Percentiles rank a stretch among this genome's conserved stretches.
Conservation (phyloP, 345 rosid species). For the Populus nigra region DNA sequence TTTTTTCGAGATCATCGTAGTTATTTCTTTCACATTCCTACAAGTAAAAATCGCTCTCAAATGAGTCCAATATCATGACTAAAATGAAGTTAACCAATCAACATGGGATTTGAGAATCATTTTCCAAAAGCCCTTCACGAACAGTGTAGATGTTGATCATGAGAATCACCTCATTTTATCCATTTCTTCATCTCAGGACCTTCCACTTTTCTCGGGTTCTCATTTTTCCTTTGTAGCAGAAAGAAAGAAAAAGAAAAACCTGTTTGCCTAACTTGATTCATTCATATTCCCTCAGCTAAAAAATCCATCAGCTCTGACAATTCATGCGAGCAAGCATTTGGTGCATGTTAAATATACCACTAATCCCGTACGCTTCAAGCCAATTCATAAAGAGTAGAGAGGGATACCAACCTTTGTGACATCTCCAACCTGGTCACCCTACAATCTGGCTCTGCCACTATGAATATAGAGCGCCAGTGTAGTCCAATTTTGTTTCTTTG, state of each 20-base stretch:
- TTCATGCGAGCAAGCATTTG: too few species aligned
- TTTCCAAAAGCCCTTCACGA: not conserved
- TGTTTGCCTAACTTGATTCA: not conserved
- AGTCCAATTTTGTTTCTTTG: too few species aligned
- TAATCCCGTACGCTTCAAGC: too few species aligned
- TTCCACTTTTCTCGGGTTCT: conserved; percentile 23
- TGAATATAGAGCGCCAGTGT: too few species aligned
- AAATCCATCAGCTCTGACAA: too few species aligned
- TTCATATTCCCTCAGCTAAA: not conserved
- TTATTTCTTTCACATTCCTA: not conserved
- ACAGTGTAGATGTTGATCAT: not conserved
- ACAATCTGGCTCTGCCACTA: too few species aligned
- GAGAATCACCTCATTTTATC: not conserved
- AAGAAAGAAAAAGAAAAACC: not conserved
- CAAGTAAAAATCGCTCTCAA: not conserved
- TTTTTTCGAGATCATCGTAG: not conserved
- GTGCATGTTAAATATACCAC: too few species aligned
- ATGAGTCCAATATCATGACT: not conserved
- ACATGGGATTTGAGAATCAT: not conserved
- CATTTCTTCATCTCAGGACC: not conserved
- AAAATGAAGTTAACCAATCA: not conserved
- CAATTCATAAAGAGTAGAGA: too few species aligned
- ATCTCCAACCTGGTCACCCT: too few species aligned
- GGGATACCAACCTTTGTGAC: too few species aligned
- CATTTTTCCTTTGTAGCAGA: conserved; percentile 6